phyloP scores from a whole-genome alignment of 208 protist genomes.

The Naegleria fowleri region DNA sequence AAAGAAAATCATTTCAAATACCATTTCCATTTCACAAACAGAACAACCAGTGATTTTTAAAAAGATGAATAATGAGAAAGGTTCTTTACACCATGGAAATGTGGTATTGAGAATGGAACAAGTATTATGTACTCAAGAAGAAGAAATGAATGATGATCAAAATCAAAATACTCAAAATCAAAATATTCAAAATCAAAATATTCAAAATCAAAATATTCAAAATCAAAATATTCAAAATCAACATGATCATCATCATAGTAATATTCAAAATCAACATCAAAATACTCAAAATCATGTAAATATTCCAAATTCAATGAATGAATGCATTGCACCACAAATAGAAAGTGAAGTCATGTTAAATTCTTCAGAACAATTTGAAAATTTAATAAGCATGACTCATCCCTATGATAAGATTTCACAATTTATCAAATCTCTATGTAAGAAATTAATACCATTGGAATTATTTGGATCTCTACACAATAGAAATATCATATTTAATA shows the following conservation, averaged over 20 bases:
- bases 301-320: neutral
- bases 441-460: slow-evolving; percentile 2
- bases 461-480: neutral
- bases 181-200: neutral
- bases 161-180: too few relatives aligned
- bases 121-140: neutral
- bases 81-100: neutral
- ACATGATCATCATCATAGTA: neutral
- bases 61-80: too few relatives aligned
- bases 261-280: too few relatives aligned
- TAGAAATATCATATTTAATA: neutral
- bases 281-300: too few relatives aligned
- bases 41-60: too few relatives aligned
- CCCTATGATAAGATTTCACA: neutral
- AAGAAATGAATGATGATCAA: neutral
- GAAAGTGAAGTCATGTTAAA: neutral
- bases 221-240: too few relatives aligned
- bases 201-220: too few relatives aligned
- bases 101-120: neutral
- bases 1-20: neutral
- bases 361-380: neutral
- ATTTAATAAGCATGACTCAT: neutral
- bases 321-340: neutral
- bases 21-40: too few relatives aligned
- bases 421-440: neutral